These are phyloP conservation scores for Daldinia vernicosa DNA, from an alignment of 495 filamentous ascomycete species.

Conservation along the genomic window DNA sequence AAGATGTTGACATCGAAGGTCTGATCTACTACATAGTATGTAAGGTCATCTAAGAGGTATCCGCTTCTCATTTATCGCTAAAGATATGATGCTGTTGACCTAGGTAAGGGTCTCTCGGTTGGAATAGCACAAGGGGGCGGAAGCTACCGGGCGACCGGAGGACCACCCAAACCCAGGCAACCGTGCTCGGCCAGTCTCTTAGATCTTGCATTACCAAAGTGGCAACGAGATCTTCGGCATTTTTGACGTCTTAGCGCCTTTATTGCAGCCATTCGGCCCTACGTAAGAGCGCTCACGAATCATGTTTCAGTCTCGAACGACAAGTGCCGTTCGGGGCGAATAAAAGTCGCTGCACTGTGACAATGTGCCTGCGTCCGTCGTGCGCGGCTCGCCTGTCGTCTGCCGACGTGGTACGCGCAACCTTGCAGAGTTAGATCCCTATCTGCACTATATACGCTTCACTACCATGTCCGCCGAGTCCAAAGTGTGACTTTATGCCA, in stretches of 20 bases:
- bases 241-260: conserved; percentile 43
- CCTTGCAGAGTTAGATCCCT: conserved; percentile 34
- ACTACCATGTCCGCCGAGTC: conserved; percentile 12
- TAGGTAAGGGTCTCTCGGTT: background rate
- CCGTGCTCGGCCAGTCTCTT: conserved; percentile 29
- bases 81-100: background rate
- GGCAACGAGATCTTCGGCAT: conserved; percentile 45
- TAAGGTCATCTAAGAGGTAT: background rate
- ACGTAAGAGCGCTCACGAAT: conserved; percentile 38
- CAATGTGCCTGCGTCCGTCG: conserved; percentile 44
- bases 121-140: conserved; percentile 29
- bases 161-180: conserved; percentile 15
- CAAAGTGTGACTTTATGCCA: conserved; percentile 15
- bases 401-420: conserved; percentile 36
- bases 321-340: conserved; percentile 39
- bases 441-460: conserved; percentile 35
- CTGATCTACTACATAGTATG: too few relatives aligned
- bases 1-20: background rate
- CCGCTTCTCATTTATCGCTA: background rate
- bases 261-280: conserved; percentile 42
- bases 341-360: conserved; percentile 38
- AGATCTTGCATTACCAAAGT: conserved; percentile 45
- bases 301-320: conserved; percentile 45
- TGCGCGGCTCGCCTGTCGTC: conserved; percentile 42
- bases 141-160: conserved; percentile 38